Base-by-base conservation (phyloP, 2,329 filamentous ascomycete species). In the Trichoderma sp. region DNA sequence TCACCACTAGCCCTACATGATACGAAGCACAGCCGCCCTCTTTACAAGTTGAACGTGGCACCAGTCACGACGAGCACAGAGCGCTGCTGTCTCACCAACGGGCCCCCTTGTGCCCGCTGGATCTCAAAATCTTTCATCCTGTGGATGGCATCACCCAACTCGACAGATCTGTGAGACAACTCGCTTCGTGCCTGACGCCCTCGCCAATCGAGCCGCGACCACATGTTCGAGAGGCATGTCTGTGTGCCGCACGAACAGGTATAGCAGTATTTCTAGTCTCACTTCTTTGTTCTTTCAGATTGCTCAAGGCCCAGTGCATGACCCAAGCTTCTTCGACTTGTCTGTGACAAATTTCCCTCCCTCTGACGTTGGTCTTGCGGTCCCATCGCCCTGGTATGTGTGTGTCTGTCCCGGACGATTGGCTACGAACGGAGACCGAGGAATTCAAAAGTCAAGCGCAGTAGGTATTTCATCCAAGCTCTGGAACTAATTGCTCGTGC, bases 141-240 rank as follows among this genome's bases (percentile, higher is more conserved):
- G 35, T 58, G 65, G 59, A 63, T 59, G 69, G 37, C 56, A 37
- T 70, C 52, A 47, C 58, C 47, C 49, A 35, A 33, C 40, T 63
- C 49, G 59, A 61, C 52, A 68, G 59, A 63, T 68, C 69, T 68
- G 69, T 68, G 65, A 68, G 65, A 68, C 69, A 59, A 19, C 59
- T 68, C 65, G 69, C 69, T 53, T 70, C 58, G 53, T 56, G 43
- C 56, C 55, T 64, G 65, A 40, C 33, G 64, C 43, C 63, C 29
- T 62, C 58, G 55, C 47, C 68, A 70, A 40, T 52, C 63, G 57
- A 70, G 56, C 62, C 27, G 29, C 55, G 53, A 40, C 63, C 63
- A 66, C 63, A 66, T 49, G 63, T 55, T 43, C 37, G 57, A 14
- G 40, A 63, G 31, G 55, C 55, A 52, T 63, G 29, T 29, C 53